phyloP scores from a whole-genome alignment of 495 filamentous ascomycete genomes.

The Neurospora sp. region DNA sequence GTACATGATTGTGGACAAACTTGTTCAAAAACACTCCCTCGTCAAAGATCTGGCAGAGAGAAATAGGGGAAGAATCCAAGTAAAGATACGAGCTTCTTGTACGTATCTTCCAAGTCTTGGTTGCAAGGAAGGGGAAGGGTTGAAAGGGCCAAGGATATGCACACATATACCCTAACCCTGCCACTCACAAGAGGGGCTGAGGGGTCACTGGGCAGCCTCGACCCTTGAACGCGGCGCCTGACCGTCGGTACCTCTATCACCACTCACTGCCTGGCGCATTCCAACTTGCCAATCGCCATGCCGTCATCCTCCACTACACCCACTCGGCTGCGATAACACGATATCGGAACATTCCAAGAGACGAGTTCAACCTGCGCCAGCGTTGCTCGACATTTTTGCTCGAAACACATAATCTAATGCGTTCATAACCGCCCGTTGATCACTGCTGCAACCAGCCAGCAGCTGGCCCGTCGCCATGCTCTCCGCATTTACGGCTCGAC shows the following conservation, averaged over 20 bases:
- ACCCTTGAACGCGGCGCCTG: neutral
- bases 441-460: slow-evolving; percentile 5
- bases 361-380: neutral
- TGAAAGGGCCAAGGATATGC: neutral
- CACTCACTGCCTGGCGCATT: neutral
- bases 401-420: slow-evolving; percentile 9
- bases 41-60: neutral
- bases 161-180: neutral
- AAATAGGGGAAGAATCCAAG: neutral
- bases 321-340: neutral
- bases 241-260: neutral
- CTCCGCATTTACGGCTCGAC: slow-evolving; percentile 92
- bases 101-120: neutral
- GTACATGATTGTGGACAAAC: neutral
- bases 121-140: neutral
- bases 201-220: neutral
- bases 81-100: neutral
- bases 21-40: neutral
- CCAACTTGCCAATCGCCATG: neutral
- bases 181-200: neutral
- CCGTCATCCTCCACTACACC: slow-evolving; percentile 1
- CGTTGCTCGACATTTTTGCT: neutral
- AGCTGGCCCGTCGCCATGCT: slow-evolving; percentile 58
- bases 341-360: neutral
- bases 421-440: slow-evolving; percentile 8